phyloP scores from a whole-genome alignment of 306 rosid genomes.

The Cucumis hystrix region DNA sequence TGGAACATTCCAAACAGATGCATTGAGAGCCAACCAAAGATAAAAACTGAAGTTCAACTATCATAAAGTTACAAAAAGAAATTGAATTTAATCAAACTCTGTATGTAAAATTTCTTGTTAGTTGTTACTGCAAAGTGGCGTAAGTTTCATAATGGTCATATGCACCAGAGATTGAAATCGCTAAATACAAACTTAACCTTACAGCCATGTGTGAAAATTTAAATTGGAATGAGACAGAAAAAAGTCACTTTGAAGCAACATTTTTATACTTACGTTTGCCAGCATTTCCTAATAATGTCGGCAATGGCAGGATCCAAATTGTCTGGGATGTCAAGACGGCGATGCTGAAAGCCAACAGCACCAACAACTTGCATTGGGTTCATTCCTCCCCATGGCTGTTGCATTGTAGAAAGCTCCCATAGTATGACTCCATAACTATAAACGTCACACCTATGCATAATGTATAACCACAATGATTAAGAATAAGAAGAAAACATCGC shows the following conservation, averaged over 20 bases:
- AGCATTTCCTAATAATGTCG: conserved; percentile 64
- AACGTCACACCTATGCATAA: conserved; percentile 65
- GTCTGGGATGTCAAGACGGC: conserved; percentile 95
- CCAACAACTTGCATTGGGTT: conserved; percentile 99
- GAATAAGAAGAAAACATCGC: not conserved
- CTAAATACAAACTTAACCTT: not conserved
- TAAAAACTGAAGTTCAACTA: not conserved
- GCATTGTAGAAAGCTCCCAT: conserved; percentile 90
- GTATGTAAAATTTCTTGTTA: not conserved
- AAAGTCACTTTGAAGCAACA: not conserved
- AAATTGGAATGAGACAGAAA: not conserved
- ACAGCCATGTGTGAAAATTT: not conserved
- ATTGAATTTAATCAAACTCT: not conserved
- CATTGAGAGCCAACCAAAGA: not conserved
- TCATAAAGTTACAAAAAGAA: not conserved
- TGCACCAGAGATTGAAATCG: not conserved
- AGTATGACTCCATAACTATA: conserved; percentile 91
- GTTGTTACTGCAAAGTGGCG: not conserved
- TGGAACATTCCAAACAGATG: not conserved
- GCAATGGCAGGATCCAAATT: conserved; percentile 63
- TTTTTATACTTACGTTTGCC: conserved; percentile 76
- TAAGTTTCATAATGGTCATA: not conserved
- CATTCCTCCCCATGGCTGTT: conserved; percentile 99
- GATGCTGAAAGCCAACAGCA: conserved; percentile 99
- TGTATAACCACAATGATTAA: not conserved